Evolutionary conservation across 2,329 filamentous ascomycete genomes (phyloP).

Genomic region (Dactylonectria macrodidyma): DNA sequence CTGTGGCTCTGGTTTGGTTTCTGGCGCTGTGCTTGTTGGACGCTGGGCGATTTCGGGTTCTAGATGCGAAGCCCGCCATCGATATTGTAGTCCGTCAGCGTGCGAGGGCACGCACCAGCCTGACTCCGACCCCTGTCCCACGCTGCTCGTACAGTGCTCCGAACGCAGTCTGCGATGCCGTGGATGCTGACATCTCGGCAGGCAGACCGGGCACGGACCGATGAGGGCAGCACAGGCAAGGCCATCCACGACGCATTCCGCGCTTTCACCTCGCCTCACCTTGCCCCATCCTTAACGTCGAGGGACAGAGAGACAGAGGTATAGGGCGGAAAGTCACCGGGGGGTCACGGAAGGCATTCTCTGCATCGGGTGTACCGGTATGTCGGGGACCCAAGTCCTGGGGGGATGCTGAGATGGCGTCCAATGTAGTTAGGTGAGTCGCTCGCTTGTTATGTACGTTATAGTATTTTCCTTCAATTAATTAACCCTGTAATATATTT

Average conservation of each 20-base stretch:
- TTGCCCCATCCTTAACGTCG: conserved; percentile 19
- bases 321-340: not conserved
- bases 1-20: conserved; percentile 1
- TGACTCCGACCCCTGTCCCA: conserved; percentile 15
- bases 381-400: conserved; percentile 20
- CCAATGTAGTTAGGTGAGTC: too few relatives aligned
- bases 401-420: not conserved
- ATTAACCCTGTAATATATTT: too few relatives aligned
- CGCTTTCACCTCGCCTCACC: conserved; percentile 16
- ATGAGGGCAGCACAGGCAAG: conserved; percentile 7
- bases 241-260: conserved; percentile 4
- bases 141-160: conserved; percentile 1
- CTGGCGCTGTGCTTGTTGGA: conserved; percentile 20
- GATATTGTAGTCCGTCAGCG: conserved; percentile 12
- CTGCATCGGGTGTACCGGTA: conserved; percentile 7
- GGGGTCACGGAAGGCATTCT: conserved; percentile 3
- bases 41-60: conserved; percentile 27
- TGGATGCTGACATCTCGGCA: conserved; percentile 9
- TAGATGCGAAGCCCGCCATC: conserved; percentile 20
- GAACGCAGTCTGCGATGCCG: not conserved
- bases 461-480: too few relatives aligned
- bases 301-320: not conserved
- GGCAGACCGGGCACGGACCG: conserved; percentile 19
- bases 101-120: conserved; percentile 20
- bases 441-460: too few relatives aligned